Evolutionary conservation across 768 basidiomycete genomes (phyloP).

Genomic region (Tephrocybe sp.): DNA sequence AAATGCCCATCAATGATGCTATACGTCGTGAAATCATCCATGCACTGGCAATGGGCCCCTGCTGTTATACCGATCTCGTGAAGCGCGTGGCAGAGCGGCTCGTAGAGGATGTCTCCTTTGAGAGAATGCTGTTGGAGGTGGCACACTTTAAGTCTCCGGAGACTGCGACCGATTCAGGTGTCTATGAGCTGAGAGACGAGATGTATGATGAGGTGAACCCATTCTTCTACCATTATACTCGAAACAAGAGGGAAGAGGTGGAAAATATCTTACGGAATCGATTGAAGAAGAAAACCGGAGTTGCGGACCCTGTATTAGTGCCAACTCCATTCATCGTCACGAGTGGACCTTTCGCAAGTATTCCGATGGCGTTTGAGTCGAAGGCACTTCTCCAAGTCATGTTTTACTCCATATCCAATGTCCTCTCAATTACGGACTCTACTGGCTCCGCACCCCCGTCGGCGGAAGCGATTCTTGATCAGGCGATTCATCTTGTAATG

Average conservation of each 20-base stretch:
- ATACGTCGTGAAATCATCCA: conserved; percentile 89
- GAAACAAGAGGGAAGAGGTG: conserved; percentile 92
- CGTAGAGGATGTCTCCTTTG: conserved; percentile 81
- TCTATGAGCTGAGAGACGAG: conserved; percentile 88
- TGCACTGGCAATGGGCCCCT: conserved; percentile 83
- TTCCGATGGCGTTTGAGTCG: conserved; percentile 67
- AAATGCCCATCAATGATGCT: conserved; percentile 59
- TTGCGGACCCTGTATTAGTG: conserved; percentile 68
- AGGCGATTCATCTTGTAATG: conserved; percentile 84
- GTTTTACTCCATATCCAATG: conserved; percentile 80
- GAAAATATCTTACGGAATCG: conserved; percentile 72
- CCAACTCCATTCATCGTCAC: conserved; percentile 69
- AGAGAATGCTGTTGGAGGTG: conserved; percentile 74
- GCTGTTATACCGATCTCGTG: conserved; percentile 86
- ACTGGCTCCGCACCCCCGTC: conserved; percentile 66
- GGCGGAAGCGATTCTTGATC: conserved; percentile 89
- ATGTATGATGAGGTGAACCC: conserved; percentile 88
- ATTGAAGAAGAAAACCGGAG: conserved; percentile 62
- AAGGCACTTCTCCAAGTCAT: conserved; percentile 77
- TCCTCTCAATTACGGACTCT: conserved; percentile 63
- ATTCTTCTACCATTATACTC: conserved; percentile 93
- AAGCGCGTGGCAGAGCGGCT: conserved; percentile 90
- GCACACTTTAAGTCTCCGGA: conserved; percentile 84
- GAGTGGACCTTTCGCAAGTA: conserved; percentile 64
- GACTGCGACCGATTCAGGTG: conserved; percentile 71